phyloP scores from a whole-genome alignment of 345 rosid species.

The Orychophragmus violaceus region DNA sequence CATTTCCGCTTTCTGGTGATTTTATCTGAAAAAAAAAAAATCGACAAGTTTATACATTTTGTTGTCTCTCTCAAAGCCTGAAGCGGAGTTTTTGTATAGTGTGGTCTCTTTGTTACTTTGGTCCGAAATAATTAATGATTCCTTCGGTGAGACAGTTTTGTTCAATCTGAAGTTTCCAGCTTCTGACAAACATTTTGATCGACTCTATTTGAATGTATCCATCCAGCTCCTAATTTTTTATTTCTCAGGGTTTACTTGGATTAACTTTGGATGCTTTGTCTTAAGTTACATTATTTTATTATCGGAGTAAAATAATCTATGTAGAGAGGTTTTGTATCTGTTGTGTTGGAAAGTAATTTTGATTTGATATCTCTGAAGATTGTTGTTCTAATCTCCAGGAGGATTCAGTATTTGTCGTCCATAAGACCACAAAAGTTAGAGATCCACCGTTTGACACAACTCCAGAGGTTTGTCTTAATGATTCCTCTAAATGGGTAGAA shows the following conservation, averaged over 20 bases:
- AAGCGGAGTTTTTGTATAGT: background rate
- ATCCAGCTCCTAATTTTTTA: no score
- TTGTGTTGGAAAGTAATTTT: background rate
- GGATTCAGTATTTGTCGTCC: background rate
- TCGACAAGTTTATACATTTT: background rate
- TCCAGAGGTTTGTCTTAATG: background rate
- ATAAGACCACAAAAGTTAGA: background rate
- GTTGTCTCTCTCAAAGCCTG: no score
- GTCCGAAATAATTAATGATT: background rate
- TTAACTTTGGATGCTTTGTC: background rate
- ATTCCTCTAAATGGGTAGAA: background rate
- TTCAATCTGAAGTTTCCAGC: background rate
- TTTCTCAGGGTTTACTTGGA: background rate
- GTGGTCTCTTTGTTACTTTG: background rate
- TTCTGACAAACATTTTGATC: background rate
- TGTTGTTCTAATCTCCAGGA: background rate
- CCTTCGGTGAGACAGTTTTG: background rate
- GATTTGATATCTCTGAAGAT: constrained; percentile 10
- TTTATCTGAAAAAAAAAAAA: constrained; percentile 5
- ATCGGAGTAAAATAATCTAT: background rate
- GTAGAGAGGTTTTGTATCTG: background rate
- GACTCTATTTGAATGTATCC: no score
- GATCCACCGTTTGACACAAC: background rate
- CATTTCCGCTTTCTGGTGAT: constrained; percentile 22
- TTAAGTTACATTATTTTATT: background rate